Conservation (phyloP, 129 eudicot species). For the Pseudognaphalium luteoalbum region DNA sequence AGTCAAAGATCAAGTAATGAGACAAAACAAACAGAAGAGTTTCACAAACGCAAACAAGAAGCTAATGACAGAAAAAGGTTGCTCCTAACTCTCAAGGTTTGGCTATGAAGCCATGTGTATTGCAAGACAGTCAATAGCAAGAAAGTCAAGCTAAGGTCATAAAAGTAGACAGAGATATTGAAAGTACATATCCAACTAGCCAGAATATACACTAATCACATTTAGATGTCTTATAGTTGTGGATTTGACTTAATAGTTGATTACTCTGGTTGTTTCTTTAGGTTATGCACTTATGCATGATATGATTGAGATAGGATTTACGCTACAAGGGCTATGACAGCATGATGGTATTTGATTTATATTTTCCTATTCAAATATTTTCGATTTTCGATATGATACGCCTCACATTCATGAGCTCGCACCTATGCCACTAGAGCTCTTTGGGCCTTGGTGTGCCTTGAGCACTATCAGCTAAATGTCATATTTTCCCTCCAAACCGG, state of each 20-base stretch:
- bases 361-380: no score
- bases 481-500: background rate
- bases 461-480: background rate
- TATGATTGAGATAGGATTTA: no score
- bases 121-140: background rate
- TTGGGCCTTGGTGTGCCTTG: background rate
- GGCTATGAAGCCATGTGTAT: background rate
- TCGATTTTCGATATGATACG: background rate
- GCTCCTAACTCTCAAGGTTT: background rate
- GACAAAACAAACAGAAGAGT: background rate
- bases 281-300: no score
- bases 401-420: background rate
- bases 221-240: no score
- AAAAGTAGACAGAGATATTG: no score
- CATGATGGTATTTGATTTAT: no score
- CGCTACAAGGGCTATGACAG: no score
- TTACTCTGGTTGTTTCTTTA: no score
- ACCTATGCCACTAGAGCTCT: background rate
- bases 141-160: background rate
- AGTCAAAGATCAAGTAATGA: constrained; percentile 42
- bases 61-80: background rate
- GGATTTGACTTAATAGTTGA: no score
- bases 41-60: background rate
- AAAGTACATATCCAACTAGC: no score
- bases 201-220: no score